phyloP scores from a whole-genome alignment of 1,284 basidiomycete species.

The Neonothopanus nambi region DNA sequence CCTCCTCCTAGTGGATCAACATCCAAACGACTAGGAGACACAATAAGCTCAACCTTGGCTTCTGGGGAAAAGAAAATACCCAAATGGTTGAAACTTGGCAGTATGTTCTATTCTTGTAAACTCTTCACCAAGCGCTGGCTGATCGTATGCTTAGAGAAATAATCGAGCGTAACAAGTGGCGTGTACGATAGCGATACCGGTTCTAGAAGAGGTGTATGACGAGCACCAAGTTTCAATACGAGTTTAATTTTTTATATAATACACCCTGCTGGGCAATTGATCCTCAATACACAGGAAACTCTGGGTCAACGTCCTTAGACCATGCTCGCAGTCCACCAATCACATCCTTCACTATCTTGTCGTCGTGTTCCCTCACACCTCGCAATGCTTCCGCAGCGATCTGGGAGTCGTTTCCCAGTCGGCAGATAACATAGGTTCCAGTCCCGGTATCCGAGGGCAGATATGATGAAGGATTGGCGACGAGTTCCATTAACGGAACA shows the following conservation, averaged over 20 bases:
- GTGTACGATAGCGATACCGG: no score
- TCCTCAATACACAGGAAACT: conserved; percentile 76
- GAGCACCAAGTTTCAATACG: not conserved
- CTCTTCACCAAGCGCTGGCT: conserved; percentile 6
- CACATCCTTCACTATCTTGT: conserved; percentile 64
- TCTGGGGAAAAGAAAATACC: conserved; percentile 61
- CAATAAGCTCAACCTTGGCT: conserved; percentile 14
- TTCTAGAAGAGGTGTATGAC: not conserved
- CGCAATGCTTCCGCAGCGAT: conserved; percentile 75
- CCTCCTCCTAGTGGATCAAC: conserved; percentile 11
- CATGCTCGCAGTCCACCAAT: conserved; percentile 81
- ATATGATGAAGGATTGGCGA: conserved; percentile 53
- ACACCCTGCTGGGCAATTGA: not conserved
- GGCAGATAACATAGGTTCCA: conserved; percentile 71
- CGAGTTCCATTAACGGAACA: conserved; percentile 63
- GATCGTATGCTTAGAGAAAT: conserved; percentile 22
- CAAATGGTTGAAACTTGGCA: conserved; percentile 60
- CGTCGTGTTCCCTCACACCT: conserved; percentile 23
- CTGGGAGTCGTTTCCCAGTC: conserved; percentile 93
- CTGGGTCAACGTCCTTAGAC: conserved; percentile 67
- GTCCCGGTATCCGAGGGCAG: conserved; percentile 28
- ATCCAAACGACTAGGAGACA: no score
- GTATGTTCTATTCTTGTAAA: conserved; percentile 3
- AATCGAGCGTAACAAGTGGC: not conserved
- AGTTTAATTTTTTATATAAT: not conserved